These are phyloP conservation scores for Sporisorium iseilematis-ciliati DNA, from an alignment of 1,284 basidiomycete species.

Conservation along the genomic window DNA sequence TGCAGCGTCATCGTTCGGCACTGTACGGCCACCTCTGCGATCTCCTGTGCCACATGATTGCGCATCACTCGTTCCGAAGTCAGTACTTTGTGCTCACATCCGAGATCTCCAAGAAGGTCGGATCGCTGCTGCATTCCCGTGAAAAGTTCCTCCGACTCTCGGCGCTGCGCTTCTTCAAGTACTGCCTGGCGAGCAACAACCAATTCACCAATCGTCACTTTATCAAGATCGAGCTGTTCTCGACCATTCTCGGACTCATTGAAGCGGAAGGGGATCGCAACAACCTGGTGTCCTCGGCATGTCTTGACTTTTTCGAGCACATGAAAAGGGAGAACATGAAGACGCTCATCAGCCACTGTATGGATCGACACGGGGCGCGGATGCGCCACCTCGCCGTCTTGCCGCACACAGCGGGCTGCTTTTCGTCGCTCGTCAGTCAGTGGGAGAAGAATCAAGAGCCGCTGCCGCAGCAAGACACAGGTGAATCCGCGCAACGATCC, in stretches of 20 bases:
- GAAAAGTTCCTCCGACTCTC: slow-evolving; percentile 82
- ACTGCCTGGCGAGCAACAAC: slow-evolving; percentile 86
- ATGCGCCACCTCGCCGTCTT: slow-evolving; percentile 78
- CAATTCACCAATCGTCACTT: slow-evolving; percentile 86
- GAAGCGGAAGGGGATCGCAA: slow-evolving; percentile 84
- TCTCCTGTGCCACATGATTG: slow-evolving; percentile 86
- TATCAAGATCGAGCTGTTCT: slow-evolving; percentile 85
- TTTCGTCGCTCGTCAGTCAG: slow-evolving; percentile 79
- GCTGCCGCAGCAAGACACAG: slow-evolving; percentile 22
- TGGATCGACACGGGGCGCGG: slow-evolving; percentile 80
- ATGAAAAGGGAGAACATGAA: slow-evolving; percentile 83
- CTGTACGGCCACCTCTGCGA: slow-evolving; percentile 76
- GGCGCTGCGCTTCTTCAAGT: slow-evolving; percentile 85
- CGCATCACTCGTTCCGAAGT: slow-evolving; percentile 84
- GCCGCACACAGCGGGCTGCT: slow-evolving; percentile 77
- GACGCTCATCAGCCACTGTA: slow-evolving; percentile 84
- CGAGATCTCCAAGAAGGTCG: slow-evolving; percentile 59
- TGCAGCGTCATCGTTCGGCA: slow-evolving; percentile 43
- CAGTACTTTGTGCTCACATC: slow-evolving; percentile 84
- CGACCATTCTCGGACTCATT: slow-evolving; percentile 85
- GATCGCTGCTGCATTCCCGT: slow-evolving; percentile 76
- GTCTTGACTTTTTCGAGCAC: slow-evolving; percentile 92
- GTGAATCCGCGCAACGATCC: slow-evolving; percentile 14
- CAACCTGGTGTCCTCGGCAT: slow-evolving; percentile 92
- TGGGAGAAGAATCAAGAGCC: slow-evolving; percentile 90